Conservation (phyloP, 345 rosid species). For the Toxicodendron radicans region DNA sequence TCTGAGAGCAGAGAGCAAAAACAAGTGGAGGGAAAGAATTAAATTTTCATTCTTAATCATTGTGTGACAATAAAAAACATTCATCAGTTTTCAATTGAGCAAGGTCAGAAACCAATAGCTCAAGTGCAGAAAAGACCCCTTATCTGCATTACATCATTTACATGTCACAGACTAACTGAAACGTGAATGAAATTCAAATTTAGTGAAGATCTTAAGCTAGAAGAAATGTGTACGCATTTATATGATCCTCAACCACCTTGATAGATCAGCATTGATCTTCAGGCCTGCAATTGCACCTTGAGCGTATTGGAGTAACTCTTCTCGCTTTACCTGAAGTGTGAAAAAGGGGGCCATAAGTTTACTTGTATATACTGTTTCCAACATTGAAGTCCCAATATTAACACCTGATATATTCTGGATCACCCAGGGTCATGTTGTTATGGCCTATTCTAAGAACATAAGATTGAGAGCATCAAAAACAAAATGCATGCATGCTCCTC, state of each 20-base stretch:
- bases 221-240: neutral
- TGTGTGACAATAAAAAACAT: neutral
- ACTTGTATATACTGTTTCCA: no score
- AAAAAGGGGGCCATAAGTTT: neutral
- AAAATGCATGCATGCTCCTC: neutral
- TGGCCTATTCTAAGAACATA: neutral
- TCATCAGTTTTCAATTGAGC: neutral
- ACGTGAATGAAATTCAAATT: conserved; percentile 9
- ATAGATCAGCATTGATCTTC: conserved; percentile 65
- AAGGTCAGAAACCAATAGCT: neutral
- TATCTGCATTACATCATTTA: conserved; percentile 1
- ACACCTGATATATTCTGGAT: neutral
- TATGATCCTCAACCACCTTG: conserved; percentile 51
- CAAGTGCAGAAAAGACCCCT: conserved; percentile 1
- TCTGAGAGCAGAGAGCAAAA: conserved; percentile 62
- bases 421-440: neutral
- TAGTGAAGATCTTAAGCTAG: conserved; percentile 3
- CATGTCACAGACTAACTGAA: neutral
- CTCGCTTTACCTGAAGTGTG: conserved; percentile 65
- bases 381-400: neutral
- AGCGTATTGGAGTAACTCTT: conserved; percentile 85
- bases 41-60: neutral
- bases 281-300: conserved; percentile 85
- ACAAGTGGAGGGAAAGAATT: conserved; percentile 26
- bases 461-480: neutral